phyloP scores from a whole-genome alignment of 768 basidiomycete genomes.

The Fistulinella prunicolor region DNA sequence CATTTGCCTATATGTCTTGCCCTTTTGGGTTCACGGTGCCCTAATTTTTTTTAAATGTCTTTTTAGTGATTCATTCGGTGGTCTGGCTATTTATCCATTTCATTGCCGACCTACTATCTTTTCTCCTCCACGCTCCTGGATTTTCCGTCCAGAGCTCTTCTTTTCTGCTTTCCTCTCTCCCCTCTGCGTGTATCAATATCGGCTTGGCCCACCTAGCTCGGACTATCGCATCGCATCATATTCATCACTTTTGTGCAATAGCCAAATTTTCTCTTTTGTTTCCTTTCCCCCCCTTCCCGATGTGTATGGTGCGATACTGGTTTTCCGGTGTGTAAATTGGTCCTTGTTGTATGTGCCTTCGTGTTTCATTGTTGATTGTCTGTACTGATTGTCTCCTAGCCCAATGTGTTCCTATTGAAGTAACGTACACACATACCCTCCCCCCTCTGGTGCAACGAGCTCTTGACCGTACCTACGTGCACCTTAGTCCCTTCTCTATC shows the following conservation, averaged over 20 bases:
- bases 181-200: slow-evolving; percentile 33
- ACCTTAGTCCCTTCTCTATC: slow-evolving; percentile 12
- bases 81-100: slow-evolving; percentile 20
- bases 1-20: slow-evolving; percentile 15
- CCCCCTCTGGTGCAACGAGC: slow-evolving; percentile 18
- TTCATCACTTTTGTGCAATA: slow-evolving; percentile 27
- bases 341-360: slow-evolving; percentile 25
- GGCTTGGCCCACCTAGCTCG: slow-evolving; percentile 25
- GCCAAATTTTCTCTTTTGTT: background rate
- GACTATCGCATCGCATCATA: slow-evolving; percentile 35
- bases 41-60: slow-evolving; percentile 27
- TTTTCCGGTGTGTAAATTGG: slow-evolving; percentile 30
- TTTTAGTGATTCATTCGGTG: slow-evolving; percentile 26
- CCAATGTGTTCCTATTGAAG: slow-evolving; percentile 25
- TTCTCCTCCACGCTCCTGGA: background rate
- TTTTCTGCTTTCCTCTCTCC: background rate
- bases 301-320: slow-evolving; percentile 35
- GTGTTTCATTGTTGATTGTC: background rate
- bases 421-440: slow-evolving; percentile 31
- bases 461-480: slow-evolving; percentile 16
- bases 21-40: slow-evolving; percentile 21
- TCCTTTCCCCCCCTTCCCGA: slow-evolving; percentile 4
- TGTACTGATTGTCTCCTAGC: slow-evolving; percentile 17
- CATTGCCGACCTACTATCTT: slow-evolving; percentile 2
- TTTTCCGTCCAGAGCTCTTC: background rate